Evolutionary conservation across 306 rosid species (phyloP).

Genomic region (Vicia faba): DNA sequence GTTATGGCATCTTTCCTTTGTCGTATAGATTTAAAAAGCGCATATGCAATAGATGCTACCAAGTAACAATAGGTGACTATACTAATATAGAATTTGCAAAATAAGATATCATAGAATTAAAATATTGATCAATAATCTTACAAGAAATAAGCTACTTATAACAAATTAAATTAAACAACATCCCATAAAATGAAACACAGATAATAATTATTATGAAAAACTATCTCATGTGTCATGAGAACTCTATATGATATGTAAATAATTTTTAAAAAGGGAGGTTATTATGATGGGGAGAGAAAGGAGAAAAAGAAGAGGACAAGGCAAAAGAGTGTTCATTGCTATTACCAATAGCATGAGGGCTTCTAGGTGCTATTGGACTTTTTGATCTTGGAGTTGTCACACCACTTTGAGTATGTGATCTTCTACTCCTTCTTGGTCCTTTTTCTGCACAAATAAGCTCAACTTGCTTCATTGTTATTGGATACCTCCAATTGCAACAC

Average conservation of each 20-base stretch:
- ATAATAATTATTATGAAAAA: background rate
- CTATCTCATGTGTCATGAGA: constrained; percentile 7
- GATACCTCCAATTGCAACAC: constrained; percentile 40
- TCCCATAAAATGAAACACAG: constrained; percentile 16
- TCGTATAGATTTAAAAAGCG: background rate
- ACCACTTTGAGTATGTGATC: constrained; percentile 23
- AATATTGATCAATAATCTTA: background rate
- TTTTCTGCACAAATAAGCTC: constrained; percentile 41
- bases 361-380: constrained; percentile 29
- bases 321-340: constrained; percentile 38
- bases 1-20: background rate
- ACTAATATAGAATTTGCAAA: background rate
- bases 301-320: constrained; percentile 27
- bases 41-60: background rate
- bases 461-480: constrained; percentile 27
- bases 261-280: too few species aligned
- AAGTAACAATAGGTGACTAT: background rate
- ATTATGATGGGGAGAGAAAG: constrained; percentile 29
- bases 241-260: background rate
- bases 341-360: constrained; percentile 12
- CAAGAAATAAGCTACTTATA: background rate
- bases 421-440: constrained; percentile 35
- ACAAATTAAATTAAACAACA: constrained; percentile 11
- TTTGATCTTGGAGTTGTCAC: constrained; percentile 21
- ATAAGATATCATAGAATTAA: background rate